Conservation (phyloP, 78 protist species). For the Planoprotostelium fungivorum region DNA sequence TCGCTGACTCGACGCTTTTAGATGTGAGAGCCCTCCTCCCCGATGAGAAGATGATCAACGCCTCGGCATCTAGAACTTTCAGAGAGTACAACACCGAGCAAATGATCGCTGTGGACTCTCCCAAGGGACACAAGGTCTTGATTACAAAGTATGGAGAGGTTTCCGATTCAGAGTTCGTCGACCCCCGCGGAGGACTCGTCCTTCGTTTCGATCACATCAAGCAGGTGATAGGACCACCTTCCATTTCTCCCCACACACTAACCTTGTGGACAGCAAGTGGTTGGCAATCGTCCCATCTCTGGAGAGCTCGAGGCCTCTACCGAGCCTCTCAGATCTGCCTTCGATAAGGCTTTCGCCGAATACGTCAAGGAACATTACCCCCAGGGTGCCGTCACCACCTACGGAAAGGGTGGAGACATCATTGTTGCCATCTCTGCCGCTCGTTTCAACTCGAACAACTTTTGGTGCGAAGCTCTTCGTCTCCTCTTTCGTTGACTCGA, state of each 20-base stretch:
- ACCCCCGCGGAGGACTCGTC: conserved; percentile 35
- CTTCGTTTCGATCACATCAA: conserved; percentile 57
- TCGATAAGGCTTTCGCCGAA: conserved; percentile 35
- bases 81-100: conserved; percentile 59
- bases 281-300: conserved; percentile 28
- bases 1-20: not conserved
- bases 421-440: conserved; percentile 45
- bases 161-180: conserved; percentile 38
- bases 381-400: conserved; percentile 41
- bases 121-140: conserved; percentile 40
- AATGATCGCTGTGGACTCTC: conserved; percentile 32
- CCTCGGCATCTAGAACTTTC: conserved; percentile 46
- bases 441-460: conserved; percentile 49
- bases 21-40: conserved; percentile 59
- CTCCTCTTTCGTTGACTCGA: not conserved
- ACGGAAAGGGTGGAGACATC: conserved; percentile 33
- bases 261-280: conserved; percentile 7
- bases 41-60: conserved; percentile 55
- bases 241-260: not conserved
- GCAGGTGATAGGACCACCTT: conserved; percentile 23
- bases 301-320: conserved; percentile 38
- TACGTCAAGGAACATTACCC: conserved; percentile 38
- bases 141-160: conserved; percentile 59
- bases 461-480: conserved; percentile 16
- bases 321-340: conserved; percentile 43